Percentiles rank a stretch among this genome's conserved stretches.
phyloP scores from a whole-genome alignment of 2,329 filamentous ascomycete genomes.

The Ilyonectria mors-panacis region DNA sequence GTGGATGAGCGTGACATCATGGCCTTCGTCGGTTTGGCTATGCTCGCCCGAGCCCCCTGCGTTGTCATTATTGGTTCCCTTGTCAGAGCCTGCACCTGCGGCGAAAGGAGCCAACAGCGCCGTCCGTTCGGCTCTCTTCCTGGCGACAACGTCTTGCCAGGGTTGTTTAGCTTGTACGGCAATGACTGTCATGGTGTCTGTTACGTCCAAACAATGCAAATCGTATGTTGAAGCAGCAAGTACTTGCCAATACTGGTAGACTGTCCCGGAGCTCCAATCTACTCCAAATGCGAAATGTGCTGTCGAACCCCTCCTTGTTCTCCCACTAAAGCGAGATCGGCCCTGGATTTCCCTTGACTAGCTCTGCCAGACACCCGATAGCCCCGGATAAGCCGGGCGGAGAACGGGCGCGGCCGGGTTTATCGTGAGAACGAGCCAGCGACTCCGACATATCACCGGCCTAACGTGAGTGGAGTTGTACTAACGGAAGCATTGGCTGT shows the following conservation, averaged over 20 bases:
- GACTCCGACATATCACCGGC: constrained; percentile 11
- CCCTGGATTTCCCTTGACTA: background rate
- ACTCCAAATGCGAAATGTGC: background rate
- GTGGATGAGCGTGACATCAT: background rate
- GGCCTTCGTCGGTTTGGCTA: background rate
- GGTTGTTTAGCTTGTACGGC: constrained; percentile 8
- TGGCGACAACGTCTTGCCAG: constrained; percentile 26
- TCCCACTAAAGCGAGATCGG: constrained; percentile 13
- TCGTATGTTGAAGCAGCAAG: background rate
- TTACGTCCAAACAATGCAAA: background rate
- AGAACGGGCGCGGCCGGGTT: constrained; percentile 14
- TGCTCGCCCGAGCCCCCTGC: no score
- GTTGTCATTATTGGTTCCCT: background rate
- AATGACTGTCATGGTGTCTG: constrained; percentile 12
- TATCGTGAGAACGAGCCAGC: constrained; percentile 12
- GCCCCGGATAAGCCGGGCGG: constrained; percentile 3
- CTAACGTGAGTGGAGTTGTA: constrained; percentile 13
- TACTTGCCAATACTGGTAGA: no score
- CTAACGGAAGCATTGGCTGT: background rate
- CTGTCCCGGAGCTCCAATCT: background rate
- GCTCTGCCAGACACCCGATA: background rate
- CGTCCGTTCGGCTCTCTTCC: constrained; percentile 11
- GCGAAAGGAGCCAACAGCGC: constrained; percentile 1
- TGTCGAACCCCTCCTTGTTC: background rate
- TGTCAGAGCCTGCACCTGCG: background rate